phyloP scores from a whole-genome alignment of 2,329 filamentous ascomycete species.

The Zasmidium citrigriseum region DNA sequence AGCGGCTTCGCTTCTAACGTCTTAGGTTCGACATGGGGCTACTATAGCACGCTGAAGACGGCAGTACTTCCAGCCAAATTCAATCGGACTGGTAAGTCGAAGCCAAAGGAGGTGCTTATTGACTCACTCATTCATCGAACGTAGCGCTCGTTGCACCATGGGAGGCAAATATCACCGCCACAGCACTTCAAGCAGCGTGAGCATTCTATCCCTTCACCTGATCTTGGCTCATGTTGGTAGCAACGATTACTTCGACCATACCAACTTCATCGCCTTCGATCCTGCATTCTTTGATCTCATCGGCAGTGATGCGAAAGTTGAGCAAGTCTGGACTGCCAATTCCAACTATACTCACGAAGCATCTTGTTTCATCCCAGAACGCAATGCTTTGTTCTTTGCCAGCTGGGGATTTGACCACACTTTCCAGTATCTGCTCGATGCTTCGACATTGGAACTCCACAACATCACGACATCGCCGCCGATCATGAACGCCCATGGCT shows the following conservation, averaged over 20 bases:
- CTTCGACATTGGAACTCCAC: slow-evolving; percentile 4
- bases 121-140: too few relatives aligned
- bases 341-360: slow-evolving; percentile 14
- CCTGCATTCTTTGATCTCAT: slow-evolving; percentile 17
- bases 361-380: slow-evolving; percentile 13
- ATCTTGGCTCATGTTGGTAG: not conserved
- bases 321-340: slow-evolving; percentile 11
- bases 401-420: slow-evolving; percentile 13
- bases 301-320: slow-evolving; percentile 14
- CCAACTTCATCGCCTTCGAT: slow-evolving; percentile 20
- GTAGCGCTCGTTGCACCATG: too few relatives aligned
- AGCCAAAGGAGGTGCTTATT: not conserved
- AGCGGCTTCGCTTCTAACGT: not conserved
- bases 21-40: not conserved
- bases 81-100: not conserved
- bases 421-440: slow-evolving; percentile 14
- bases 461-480: slow-evolving; percentile 13
- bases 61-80: not conserved
- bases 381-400: slow-evolving; percentile 13
- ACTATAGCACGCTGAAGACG: not conserved
- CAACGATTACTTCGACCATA: slow-evolving; percentile 7
- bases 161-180: too few relatives aligned
- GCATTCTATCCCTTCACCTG: too few relatives aligned
- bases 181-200: too few relatives aligned
- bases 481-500: slow-evolving; percentile 18